Conservation (phyloP, 352 stramenopile species). For the Aphanomyces stellatus region DNA sequence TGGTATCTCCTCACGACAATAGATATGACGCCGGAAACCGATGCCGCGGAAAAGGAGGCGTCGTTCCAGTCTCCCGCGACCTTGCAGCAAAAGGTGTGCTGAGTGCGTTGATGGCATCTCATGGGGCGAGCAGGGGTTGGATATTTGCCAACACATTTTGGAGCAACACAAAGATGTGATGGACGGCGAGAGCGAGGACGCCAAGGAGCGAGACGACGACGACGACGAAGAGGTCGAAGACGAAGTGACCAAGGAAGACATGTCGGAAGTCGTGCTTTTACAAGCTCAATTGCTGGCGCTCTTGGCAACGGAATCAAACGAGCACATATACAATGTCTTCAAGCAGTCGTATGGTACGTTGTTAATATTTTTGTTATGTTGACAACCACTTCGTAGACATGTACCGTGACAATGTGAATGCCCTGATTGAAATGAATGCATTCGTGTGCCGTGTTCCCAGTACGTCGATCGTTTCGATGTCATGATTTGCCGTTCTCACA, state of each 20-base stretch:
- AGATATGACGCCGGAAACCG: slow-evolving; percentile 1
- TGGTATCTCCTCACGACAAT: slow-evolving; percentile 23
- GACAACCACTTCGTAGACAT: slow-evolving; percentile 30
- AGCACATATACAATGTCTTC: slow-evolving; percentile 44
- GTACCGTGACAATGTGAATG: slow-evolving; percentile 44
- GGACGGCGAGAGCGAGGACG: background rate
- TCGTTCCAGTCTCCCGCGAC: slow-evolving; percentile 18
- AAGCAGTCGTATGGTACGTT: slow-evolving; percentile 38
- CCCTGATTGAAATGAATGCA: slow-evolving; percentile 63
- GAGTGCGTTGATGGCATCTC: background rate
- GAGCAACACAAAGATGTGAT: slow-evolving; percentile 25
- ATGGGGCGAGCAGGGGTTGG: slow-evolving; percentile 19
- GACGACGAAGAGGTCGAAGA: slow-evolving; percentile 19
- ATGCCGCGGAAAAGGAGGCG: background rate
- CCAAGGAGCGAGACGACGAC: slow-evolving; percentile 19
- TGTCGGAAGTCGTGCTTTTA: slow-evolving; percentile 41
- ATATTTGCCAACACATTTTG: slow-evolving; percentile 26
- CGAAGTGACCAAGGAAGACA: slow-evolving; percentile 24
- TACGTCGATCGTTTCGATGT: background rate
- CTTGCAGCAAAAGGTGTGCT: slow-evolving; percentile 11
- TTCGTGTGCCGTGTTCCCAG: slow-evolving; percentile 31
- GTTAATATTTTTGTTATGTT: background rate
- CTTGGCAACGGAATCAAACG: slow-evolving; percentile 25
- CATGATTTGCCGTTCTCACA: too few relatives aligned
- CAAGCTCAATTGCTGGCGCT: slow-evolving; percentile 50